Evolutionary conservation across 495 filamentous ascomycete species (phyloP).

Genomic region (Choiromyces venosus): DNA sequence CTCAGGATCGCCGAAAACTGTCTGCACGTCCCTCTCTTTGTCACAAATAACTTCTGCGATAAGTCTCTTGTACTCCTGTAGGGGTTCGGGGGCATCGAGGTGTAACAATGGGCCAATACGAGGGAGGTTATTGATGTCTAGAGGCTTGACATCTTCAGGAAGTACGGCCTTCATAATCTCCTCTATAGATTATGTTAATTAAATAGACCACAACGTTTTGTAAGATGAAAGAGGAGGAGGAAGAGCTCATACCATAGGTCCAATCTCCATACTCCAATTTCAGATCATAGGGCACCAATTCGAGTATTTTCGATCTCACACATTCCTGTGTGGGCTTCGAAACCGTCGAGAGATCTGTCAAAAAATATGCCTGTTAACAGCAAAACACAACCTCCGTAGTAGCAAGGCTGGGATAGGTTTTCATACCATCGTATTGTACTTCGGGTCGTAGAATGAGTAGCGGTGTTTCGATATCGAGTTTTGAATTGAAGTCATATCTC

Average conservation of each 20-base stretch:
- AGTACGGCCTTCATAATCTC: slow-evolving; percentile 76
- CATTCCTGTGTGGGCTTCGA: slow-evolving; percentile 60
- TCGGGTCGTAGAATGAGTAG: slow-evolving; percentile 68
- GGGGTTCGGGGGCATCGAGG: slow-evolving; percentile 72
- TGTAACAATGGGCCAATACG: slow-evolving; percentile 78
- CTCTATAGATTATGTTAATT: slow-evolving; percentile 47
- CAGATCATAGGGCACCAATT: slow-evolving; percentile 65
- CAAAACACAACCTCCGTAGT: neutral
- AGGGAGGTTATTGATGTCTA: slow-evolving; percentile 60
- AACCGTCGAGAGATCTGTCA: slow-evolving; percentile 66
- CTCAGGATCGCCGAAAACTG: slow-evolving; percentile 90
- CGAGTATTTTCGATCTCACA: slow-evolving; percentile 58
- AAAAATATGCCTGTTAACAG: neutral
- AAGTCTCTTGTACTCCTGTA: slow-evolving; percentile 65
- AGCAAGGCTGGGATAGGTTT: neutral
- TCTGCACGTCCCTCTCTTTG: slow-evolving; percentile 70
- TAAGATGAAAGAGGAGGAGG: neutral
- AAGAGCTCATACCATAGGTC: slow-evolving; percentile 62
- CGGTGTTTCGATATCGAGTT: slow-evolving; percentile 4
- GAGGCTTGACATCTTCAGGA: slow-evolving; percentile 59
- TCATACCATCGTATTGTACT: slow-evolving; percentile 61
- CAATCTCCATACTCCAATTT: slow-evolving; percentile 76
- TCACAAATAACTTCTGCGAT: slow-evolving; percentile 78
- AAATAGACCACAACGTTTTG: neutral
- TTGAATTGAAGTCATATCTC: slow-evolving; percentile 47